Conservation (phyloP, 2,329 filamentous ascomycete genomes). For the Clonostachys solani region DNA sequence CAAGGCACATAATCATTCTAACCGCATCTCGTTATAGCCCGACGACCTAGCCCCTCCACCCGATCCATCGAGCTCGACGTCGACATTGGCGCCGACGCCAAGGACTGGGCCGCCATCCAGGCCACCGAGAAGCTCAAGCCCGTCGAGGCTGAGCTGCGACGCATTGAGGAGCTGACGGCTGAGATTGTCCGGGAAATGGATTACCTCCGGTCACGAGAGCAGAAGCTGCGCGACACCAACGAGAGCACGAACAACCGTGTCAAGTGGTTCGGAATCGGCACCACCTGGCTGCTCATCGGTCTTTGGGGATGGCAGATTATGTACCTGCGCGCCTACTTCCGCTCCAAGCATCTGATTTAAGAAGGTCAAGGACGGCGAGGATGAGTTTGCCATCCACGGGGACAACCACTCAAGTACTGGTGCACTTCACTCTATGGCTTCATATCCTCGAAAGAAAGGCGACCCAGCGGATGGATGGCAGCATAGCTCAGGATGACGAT, state of each 20-base stretch:
- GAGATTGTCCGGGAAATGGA: constrained; percentile 96
- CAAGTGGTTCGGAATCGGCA: constrained; percentile 96
- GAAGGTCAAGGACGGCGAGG: not conserved
- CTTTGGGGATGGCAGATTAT: constrained; percentile 97
- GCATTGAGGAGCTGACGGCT: constrained; percentile 83
- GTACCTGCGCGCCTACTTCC: constrained; percentile 96
- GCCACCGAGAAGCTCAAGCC: constrained; percentile 97
- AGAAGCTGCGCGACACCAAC: constrained; percentile 96
- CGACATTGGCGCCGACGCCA: constrained; percentile 93
- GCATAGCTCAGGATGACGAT: too few relatives aligned
- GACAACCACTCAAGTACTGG: too few relatives aligned
- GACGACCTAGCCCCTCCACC: constrained; percentile 40
- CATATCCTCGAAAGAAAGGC: not conserved
- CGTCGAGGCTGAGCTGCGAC: constrained; percentile 87
- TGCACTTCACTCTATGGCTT: too few relatives aligned
- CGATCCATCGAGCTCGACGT: constrained; percentile 88
- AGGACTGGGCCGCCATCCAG: constrained; percentile 97
- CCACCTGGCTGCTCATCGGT: constrained; percentile 84
- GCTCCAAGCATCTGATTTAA: constrained; percentile 44
- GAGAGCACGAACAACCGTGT: constrained; percentile 99
- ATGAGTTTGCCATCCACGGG: too few relatives aligned
- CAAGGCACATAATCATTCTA: constrained; percentile 10
- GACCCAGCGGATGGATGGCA: not conserved
- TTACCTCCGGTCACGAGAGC: constrained; percentile 83
- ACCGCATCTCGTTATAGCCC: constrained; percentile 14